These are phyloP conservation scores for Trichoderma orchidacearum DNA, from an alignment of 495 filamentous ascomycete species.

Conservation along the genomic window DNA sequence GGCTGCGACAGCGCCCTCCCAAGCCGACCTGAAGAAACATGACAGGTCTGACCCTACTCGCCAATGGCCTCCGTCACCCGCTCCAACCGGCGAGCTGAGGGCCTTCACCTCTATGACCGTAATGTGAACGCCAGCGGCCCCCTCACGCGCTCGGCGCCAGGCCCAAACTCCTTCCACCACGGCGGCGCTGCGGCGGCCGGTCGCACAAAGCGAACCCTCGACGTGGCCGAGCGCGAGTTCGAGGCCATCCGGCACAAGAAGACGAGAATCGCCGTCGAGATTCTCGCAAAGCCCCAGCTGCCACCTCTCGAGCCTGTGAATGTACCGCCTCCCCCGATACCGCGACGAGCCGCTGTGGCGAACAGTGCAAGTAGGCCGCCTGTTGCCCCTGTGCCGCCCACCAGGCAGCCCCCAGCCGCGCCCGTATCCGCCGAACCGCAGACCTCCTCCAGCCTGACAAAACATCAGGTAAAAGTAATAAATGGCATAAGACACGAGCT, in stretches of 20 bases:
- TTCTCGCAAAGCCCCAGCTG: conserved; percentile 16
- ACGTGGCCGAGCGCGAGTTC: conserved; percentile 14
- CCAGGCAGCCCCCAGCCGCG: conserved; percentile 8
- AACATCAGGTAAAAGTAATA: conserved; percentile 31
- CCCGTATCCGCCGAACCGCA: conserved; percentile 12
- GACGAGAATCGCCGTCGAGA: conserved; percentile 25
- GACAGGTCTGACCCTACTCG: background rate
- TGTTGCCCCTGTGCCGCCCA: background rate
- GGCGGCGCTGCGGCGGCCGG: conserved; percentile 2
- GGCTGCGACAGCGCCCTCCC: background rate
- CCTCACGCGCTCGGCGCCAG: conserved; percentile 6
- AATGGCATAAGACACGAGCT: conserved; percentile 42
- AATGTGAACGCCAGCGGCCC: background rate
- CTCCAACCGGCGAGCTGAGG: conserved; percentile 19
- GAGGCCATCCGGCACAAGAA: conserved; percentile 12
- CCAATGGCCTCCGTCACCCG: conserved; percentile 22
- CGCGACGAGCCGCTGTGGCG: conserved; percentile 12
- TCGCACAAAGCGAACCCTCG: conserved; percentile 14
- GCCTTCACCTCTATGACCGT: conserved; percentile 5
- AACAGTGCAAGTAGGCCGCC: conserved; percentile 7
- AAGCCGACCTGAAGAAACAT: conserved; percentile 1
- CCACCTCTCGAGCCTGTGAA: conserved; percentile 11
- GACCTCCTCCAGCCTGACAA: conserved; percentile 17
- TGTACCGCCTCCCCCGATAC: conserved; percentile 17
- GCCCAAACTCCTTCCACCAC: conserved; percentile 5